Evolutionary conservation across 805 yeast genomes (phyloP), one percentile per base, ranked within the genome.

Genomic region (Candida dajiaensis): DNA sequence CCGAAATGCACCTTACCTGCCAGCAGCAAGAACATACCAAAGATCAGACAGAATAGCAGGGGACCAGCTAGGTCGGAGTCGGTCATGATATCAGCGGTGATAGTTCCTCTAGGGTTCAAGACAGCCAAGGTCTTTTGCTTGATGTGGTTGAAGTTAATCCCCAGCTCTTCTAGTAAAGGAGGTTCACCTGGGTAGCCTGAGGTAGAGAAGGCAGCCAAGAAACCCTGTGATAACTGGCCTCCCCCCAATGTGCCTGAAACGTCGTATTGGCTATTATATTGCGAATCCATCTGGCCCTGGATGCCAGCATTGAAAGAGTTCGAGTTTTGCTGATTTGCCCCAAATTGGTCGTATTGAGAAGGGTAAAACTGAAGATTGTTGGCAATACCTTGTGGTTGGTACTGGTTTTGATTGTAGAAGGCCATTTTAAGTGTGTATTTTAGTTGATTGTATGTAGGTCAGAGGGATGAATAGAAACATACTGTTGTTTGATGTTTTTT

Each of bases 11-110:
- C 86, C 64, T 92, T 94, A 6, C 99, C 98, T 1, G 96, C 83
- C 39, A 90, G 72, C 43, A 92, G 69, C 45, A 94, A 70, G 50
- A 85, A 80, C 0, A 89, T 76, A 19, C 97, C 99, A 62, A 92
- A 92, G 47, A 89, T 66, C 44, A 94, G 70, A 59, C 92, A 92
- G 65, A 92, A 94, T 37, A 94, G 69, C 28, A 94, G 73, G 1
- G 99, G 99, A 1, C 99, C 99, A 0, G 98, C 97, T 55, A 94
- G 72, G 62, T 94, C 99, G 22, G 94, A 76, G 65, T 92, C 99
- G 44, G 82, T 80, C 79, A 88, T 78, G 31, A 83, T 82, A 55
- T 89, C 94, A 36, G 81, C 80, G 41, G 84, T 80, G 18, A 88
- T 72, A 15, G 69, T 67, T 31, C 81, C 76, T 40, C 66, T 65